phyloP scores from a whole-genome alignment of 1,284 basidiomycete genomes.

The Rhodotorula sp. region DNA sequence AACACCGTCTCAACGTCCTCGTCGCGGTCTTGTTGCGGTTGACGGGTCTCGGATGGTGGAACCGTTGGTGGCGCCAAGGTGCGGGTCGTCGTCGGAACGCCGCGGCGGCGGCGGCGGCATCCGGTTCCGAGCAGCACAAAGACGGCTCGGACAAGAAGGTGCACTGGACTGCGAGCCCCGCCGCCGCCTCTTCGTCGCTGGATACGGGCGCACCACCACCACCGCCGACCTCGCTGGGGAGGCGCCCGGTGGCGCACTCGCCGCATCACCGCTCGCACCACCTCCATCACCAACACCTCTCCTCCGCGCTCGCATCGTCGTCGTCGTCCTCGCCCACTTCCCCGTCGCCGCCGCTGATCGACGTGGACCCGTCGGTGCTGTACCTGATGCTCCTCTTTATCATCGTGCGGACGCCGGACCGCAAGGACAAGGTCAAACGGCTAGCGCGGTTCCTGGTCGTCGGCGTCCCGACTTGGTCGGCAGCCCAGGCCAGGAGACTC shows the following conservation, averaged over 20 bases:
- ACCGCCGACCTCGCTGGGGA: background rate
- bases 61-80: background rate
- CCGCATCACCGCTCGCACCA: background rate
- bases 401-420: slow-evolving; percentile 23
- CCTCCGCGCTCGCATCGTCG: background rate
- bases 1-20: slow-evolving; percentile 19
- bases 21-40: slow-evolving; percentile 18
- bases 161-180: slow-evolving; percentile 12
- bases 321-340: background rate
- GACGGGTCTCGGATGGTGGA: slow-evolving; percentile 13
- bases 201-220: background rate
- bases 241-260: too few relatives aligned
- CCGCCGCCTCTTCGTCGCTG: background rate
- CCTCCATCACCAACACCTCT: background rate
- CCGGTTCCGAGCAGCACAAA: too few relatives aligned
- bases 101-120: background rate
- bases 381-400: slow-evolving; percentile 29
- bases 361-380: slow-evolving; percentile 24
- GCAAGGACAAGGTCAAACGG: slow-evolving; percentile 19
- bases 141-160: slow-evolving; percentile 10
- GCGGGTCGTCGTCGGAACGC: background rate
- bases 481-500: background rate
- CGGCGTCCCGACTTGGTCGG: background rate
- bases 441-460: background rate
- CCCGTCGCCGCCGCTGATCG: background rate